Base-by-base conservation (phyloP, 371 early-diverging fungal species). In the Apophysomyces trapeziformis region DNA sequence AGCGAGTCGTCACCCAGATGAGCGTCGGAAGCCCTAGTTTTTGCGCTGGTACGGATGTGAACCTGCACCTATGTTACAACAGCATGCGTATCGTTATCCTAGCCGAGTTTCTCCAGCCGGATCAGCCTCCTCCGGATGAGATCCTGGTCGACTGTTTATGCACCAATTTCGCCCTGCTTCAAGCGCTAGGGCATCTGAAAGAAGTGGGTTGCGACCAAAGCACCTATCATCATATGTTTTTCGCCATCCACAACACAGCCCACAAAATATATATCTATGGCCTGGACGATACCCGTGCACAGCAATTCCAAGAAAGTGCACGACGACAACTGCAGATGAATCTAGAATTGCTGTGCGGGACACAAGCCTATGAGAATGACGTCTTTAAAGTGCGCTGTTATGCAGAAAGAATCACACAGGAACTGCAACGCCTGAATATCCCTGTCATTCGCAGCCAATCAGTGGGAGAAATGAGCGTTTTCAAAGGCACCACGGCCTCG, bases 181-280 rank as follows among this genome's bases (percentile, higher is more conserved):
- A 73, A 59, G 64, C 75, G 0, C 57, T 82, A 1, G 68, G 72
- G 5, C 61, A 78, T 35, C 65, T 82, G 12, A 75, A 70, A 39
- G 62, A 67, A 1, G 36, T 68, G 0, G 80, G 78, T 0, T 82
- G 83, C n/a, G 83, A 82, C 37, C 83, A 79, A 50, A 79, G 83
- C 58, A 82, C 83, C 0, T 82, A 82, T 18, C 83, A 79, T 21
- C 77, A 82, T 61, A 78, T 82, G 83, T 82, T 79, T 60, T 76
- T 78, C 45, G 78, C 83, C 1, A 82, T 82, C 38, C 78, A 82
- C 61, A 79, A 73, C 18, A 69, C 77, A 4, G 78, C 83, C 5
- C 72, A 70, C 38, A 68, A 73, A 2, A 72, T 79, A 7, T 72
- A 68, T 39, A 64, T 69, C 26, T 74, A 68, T 37, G 41, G 54